phyloP scores from a whole-genome alignment of 1,139 yeast species.

The Sugiyamaella grinbergsii region DNA sequence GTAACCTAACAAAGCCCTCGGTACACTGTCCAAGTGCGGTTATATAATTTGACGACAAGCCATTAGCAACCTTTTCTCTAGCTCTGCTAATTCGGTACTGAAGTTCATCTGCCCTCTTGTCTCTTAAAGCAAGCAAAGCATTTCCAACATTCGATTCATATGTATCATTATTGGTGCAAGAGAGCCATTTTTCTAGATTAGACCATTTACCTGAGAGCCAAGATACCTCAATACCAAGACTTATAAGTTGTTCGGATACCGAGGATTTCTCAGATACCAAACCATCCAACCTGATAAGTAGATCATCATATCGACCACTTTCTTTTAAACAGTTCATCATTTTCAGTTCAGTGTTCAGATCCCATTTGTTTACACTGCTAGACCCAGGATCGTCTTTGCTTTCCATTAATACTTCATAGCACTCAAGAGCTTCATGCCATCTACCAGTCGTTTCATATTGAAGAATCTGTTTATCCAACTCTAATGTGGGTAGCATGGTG shows the following conservation, averaged over 20 bases:
- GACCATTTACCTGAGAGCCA: conserved; percentile 61
- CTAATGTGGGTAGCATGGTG: conserved; percentile 68
- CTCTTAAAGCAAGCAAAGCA: conserved; percentile 52
- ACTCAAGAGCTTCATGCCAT: conserved; percentile 87
- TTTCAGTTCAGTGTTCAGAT: conserved; percentile 44
- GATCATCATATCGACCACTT: conserved; percentile 59
- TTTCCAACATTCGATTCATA: conserved; percentile 68
- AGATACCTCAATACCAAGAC: conserved; percentile 74
- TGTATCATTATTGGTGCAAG: conserved; percentile 37
- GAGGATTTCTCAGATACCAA: conserved; percentile 12
- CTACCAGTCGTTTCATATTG: conserved; percentile 84
- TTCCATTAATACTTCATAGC: conserved; percentile 69
- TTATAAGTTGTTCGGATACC: conserved; percentile 39
- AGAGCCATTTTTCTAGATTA: conserved; percentile 60
- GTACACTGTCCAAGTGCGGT: conserved; percentile 65
- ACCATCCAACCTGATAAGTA: conserved; percentile 39
- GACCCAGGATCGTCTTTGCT: conserved; percentile 33
- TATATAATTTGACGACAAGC: conserved; percentile 60
- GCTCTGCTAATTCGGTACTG: conserved; percentile 52
- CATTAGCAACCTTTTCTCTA: conserved; percentile 58
- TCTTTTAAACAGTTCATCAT: conserved; percentile 57
- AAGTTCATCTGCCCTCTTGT: conserved; percentile 42
- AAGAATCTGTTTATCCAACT: conserved; percentile 68
- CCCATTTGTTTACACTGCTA: conserved; percentile 33
- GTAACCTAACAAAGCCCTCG: conserved; percentile 61